Evolutionary conservation across 306 rosid species (phyloP).

Genomic region (Casuarina cunninghamiana): DNA sequence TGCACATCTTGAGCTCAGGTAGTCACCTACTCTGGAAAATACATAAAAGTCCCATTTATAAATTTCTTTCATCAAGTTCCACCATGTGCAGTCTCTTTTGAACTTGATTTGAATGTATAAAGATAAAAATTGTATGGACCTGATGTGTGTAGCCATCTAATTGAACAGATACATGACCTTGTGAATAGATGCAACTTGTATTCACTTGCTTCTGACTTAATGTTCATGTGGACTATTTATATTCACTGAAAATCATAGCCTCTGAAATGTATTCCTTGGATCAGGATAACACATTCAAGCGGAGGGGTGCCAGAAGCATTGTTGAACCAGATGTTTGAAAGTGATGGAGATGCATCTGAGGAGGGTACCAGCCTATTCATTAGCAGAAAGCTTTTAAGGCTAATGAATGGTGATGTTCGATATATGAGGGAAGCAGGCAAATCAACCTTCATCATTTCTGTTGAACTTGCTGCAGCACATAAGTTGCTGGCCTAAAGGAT

Average conservation of each 20-base stretch:
- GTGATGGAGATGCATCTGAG: slow-evolving; percentile 53
- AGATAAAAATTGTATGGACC: neutral
- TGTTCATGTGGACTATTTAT: neutral
- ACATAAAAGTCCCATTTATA: slow-evolving; percentile 8
- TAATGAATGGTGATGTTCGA: slow-evolving; percentile 85
- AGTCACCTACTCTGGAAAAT: slow-evolving; percentile 7
- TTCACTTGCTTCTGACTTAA: neutral
- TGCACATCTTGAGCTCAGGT: slow-evolving; percentile 82
- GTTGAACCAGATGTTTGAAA: slow-evolving; percentile 83
- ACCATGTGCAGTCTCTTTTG: neutral
- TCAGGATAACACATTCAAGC: slow-evolving; percentile 71
- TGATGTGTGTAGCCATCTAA: neutral
- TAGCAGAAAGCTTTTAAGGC: slow-evolving; percentile 79
- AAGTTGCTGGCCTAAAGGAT: slow-evolving; percentile 27
- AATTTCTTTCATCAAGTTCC: neutral
- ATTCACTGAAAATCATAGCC: neutral
- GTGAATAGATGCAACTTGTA: neutral
- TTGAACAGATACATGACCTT: neutral
- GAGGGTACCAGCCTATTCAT: slow-evolving; percentile 79
- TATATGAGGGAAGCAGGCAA: slow-evolving; percentile 81
- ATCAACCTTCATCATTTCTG: slow-evolving; percentile 70
- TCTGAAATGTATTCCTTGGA: slow-evolving; percentile 9
- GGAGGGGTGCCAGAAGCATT: slow-evolving; percentile 74
- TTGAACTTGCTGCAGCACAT: slow-evolving; percentile 70
- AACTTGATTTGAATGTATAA: neutral